Evolutionary conservation across 2,329 filamentous ascomycete genomes (phyloP).

Genomic region (Colletotrichum tanaceti): DNA sequence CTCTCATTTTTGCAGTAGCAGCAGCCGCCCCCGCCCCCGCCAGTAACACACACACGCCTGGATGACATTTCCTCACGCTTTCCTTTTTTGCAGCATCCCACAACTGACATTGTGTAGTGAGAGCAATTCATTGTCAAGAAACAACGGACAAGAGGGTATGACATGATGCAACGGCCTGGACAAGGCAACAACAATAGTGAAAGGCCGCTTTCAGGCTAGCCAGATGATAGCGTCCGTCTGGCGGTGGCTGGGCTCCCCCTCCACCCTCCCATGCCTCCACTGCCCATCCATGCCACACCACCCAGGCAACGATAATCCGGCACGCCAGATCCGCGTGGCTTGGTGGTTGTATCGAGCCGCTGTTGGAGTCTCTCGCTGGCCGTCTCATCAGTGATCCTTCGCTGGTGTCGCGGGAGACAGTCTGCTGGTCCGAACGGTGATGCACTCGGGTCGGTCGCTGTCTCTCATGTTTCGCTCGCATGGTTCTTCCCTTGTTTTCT

Average conservation of each 20-base stretch:
- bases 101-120: background rate
- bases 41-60: no score
- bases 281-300: background rate
- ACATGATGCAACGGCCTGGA: no score
- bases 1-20: no score
- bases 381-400: slow-evolving; percentile 8
- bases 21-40: no score
- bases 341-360: slow-evolving; percentile 29
- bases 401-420: no score
- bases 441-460: no score
- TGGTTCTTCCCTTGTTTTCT: no score
- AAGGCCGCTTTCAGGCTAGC: slow-evolving; percentile 6
- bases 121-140: background rate
- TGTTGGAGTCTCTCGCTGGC: slow-evolving; percentile 13
- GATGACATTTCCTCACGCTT: background rate
- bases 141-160: background rate
- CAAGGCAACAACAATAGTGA: slow-evolving; percentile 16
- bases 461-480: no score
- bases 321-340: slow-evolving; percentile 19
- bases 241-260: slow-evolving; percentile 13
- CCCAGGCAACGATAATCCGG: slow-evolving; percentile 24
- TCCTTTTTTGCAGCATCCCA: background rate
- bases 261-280: no score
- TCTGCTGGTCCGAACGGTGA: no score
- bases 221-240: background rate